Evolutionary conservation across 306 rosid species (phyloP).

Genomic region (Lablab purpureus): DNA sequence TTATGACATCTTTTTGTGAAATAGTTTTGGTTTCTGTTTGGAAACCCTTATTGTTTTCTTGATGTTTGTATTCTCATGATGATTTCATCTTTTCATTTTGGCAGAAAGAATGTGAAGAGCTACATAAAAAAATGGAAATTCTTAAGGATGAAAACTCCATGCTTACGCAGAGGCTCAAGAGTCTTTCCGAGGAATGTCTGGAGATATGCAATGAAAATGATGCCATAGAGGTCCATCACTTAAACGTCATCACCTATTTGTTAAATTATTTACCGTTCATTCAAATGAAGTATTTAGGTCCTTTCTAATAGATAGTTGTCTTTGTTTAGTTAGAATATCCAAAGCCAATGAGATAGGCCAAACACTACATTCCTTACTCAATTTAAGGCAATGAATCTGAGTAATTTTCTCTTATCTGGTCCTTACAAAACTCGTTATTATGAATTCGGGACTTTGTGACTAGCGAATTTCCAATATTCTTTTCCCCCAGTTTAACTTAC

Average conservation of each 20-base stretch:
- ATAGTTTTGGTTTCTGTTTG: background rate
- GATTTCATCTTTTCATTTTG: slow-evolving; percentile 38
- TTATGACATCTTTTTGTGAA: slow-evolving; percentile 2
- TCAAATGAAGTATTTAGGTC: background rate
- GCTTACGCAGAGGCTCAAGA: slow-evolving; percentile 41
- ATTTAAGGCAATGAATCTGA: no score
- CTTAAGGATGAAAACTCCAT: slow-evolving; percentile 43
- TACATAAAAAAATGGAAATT: slow-evolving; percentile 35
- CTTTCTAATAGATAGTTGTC: background rate
- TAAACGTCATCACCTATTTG: slow-evolving; percentile 31
- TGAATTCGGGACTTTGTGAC: background rate
- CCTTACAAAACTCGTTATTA: background rate
- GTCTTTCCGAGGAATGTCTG: slow-evolving; percentile 54
- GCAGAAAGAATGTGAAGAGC: slow-evolving; percentile 59
- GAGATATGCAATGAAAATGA: slow-evolving; percentile 48
- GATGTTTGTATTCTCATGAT: background rate
- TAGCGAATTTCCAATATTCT: background rate
- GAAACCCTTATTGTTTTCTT: slow-evolving; percentile 1
- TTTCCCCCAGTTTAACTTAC: background rate
- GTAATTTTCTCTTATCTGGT: background rate
- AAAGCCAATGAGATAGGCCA: background rate
- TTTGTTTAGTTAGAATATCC: background rate
- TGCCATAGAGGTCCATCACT: slow-evolving; percentile 54
- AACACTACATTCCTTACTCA: background rate
- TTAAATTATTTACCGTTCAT: slow-evolving; percentile 1